These are phyloP conservation scores for Dryadomyces quercus-mongolicae DNA, from an alignment of 2,329 filamentous ascomycete genomes.

Conservation along the genomic window DNA sequence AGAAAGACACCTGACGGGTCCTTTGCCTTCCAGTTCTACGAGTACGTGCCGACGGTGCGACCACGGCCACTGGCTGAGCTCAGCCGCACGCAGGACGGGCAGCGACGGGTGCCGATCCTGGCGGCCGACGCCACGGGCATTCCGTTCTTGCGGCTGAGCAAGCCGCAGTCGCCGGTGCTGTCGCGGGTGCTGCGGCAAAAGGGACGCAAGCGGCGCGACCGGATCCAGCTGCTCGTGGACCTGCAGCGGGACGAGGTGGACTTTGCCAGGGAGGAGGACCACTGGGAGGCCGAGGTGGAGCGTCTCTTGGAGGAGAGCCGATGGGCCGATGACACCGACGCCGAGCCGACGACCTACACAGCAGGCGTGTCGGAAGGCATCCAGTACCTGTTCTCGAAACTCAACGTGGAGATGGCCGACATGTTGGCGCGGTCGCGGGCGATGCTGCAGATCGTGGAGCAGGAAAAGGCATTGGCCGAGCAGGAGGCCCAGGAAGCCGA, in stretches of 20 bases:
- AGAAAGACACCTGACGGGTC: slow-evolving; percentile 6
- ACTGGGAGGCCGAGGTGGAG: slow-evolving; percentile 31
- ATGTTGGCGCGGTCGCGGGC: slow-evolving; percentile 28
- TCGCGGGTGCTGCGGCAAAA: slow-evolving; percentile 45
- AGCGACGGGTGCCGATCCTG: slow-evolving; percentile 46
- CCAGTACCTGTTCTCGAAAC: slow-evolving; percentile 16
- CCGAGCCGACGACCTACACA: slow-evolving; percentile 16
- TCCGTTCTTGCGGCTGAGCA: slow-evolving; percentile 54
- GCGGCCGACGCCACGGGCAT: slow-evolving; percentile 38
- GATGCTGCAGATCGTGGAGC: slow-evolving; percentile 25
- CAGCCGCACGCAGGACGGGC: slow-evolving; percentile 25
- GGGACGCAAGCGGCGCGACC: slow-evolving; percentile 27
- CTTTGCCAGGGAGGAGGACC: slow-evolving; percentile 27
- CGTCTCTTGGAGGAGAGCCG: slow-evolving; percentile 16
- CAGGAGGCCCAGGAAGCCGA: slow-evolving; percentile 9
- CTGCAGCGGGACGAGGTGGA: slow-evolving; percentile 25
- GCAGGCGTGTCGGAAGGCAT: slow-evolving; percentile 13
- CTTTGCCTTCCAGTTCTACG: slow-evolving; percentile 8
- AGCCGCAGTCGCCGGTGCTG: slow-evolving; percentile 50
- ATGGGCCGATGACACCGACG: background rate
- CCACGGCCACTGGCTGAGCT: slow-evolving; percentile 38
- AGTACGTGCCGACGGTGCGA: slow-evolving; percentile 33
- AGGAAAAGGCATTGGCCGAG: slow-evolving; percentile 23
- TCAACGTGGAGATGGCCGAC: slow-evolving; percentile 23
- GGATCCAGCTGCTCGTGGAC: slow-evolving; percentile 24